Evolutionary conservation across 805 yeast genomes (phyloP).

Genomic region (Candida silvatica): DNA sequence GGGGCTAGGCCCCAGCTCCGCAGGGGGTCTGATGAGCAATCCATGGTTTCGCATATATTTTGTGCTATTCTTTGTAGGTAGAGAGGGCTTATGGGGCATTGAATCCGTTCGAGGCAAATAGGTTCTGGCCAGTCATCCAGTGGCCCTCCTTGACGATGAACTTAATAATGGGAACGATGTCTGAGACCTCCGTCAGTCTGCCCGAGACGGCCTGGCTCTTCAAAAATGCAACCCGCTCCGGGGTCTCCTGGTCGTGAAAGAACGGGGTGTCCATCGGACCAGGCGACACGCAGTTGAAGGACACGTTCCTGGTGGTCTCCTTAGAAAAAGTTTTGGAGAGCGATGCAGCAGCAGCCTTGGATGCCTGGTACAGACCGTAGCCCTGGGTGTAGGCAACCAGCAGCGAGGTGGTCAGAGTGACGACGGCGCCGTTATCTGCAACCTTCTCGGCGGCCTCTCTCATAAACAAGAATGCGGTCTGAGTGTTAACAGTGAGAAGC

Average conservation of each 20-base stretch:
- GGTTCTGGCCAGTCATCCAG: slow-evolving; percentile 67
- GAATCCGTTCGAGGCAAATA: slow-evolving; percentile 57
- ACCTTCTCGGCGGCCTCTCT: slow-evolving; percentile 46
- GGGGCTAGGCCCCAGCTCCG: no score
- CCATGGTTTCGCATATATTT: no score
- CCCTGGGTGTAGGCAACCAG: slow-evolving; percentile 56
- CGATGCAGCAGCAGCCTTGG: slow-evolving; percentile 47
- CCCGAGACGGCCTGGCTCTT: slow-evolving; percentile 40
- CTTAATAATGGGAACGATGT: slow-evolving; percentile 55
- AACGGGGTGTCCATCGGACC: slow-evolving; percentile 66
- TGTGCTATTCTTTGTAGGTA: no score
- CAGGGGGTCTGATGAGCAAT: no score
- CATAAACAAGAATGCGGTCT: slow-evolving; percentile 53
- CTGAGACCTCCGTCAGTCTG: slow-evolving; percentile 48
- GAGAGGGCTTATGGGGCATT: slow-evolving; percentile 38
- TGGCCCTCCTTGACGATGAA: slow-evolving; percentile 57
- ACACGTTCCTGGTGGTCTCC: slow-evolving; percentile 39
- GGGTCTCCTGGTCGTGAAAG: slow-evolving; percentile 51
- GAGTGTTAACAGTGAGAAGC: slow-evolving; percentile 47
- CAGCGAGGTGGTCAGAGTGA: slow-evolving; percentile 52
- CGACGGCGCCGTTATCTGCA: slow-evolving; percentile 43
- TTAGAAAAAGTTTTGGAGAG: slow-evolving; percentile 47
- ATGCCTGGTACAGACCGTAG: slow-evolving; percentile 47
- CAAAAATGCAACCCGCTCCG: slow-evolving; percentile 43
- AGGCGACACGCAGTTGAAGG: slow-evolving; percentile 52